Conservation (phyloP, 2,329 filamentous ascomycete species). For the Chlorencoelia australis region DNA sequence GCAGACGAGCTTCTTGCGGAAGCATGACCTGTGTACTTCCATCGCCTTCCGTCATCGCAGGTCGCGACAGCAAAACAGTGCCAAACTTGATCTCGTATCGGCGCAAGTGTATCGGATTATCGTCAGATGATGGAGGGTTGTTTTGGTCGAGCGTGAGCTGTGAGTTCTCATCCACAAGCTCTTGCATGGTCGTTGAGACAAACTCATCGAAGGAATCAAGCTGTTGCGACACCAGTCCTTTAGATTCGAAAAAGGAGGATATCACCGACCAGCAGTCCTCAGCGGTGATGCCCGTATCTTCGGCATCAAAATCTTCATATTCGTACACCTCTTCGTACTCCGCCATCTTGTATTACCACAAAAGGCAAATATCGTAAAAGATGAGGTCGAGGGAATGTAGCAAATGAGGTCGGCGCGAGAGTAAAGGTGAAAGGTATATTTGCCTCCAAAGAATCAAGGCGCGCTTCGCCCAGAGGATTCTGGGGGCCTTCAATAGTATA, state of each 20-base stretch:
- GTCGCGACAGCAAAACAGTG: slow-evolving; percentile 77
- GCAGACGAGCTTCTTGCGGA: slow-evolving; percentile 89
- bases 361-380: neutral
- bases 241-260: slow-evolving; percentile 90
- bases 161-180: slow-evolving; percentile 86
- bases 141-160: slow-evolving; percentile 90
- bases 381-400: neutral
- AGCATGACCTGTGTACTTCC: slow-evolving; percentile 77
- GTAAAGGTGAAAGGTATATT: slow-evolving; percentile 9
- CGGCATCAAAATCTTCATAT: slow-evolving; percentile 58
- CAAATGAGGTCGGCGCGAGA: slow-evolving; percentile 7
- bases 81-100: slow-evolving; percentile 95
- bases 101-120: slow-evolving; percentile 73
- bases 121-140: slow-evolving; percentile 64
- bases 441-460: slow-evolving; percentile 9
- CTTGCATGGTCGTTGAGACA: slow-evolving; percentile 85
- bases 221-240: slow-evolving; percentile 94
- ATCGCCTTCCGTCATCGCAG: slow-evolving; percentile 87
- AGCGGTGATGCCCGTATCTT: slow-evolving; percentile 69
- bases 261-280: slow-evolving; percentile 99
- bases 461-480: slow-evolving; percentile 12
- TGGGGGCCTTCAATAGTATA: too few relatives aligned
- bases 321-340: slow-evolving; percentile 47
- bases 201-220: slow-evolving; percentile 98
- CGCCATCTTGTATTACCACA: slow-evolving; percentile 21